Conservation (phyloP, 768 basidiomycete genomes). For the Termitomyces sp. region DNA sequence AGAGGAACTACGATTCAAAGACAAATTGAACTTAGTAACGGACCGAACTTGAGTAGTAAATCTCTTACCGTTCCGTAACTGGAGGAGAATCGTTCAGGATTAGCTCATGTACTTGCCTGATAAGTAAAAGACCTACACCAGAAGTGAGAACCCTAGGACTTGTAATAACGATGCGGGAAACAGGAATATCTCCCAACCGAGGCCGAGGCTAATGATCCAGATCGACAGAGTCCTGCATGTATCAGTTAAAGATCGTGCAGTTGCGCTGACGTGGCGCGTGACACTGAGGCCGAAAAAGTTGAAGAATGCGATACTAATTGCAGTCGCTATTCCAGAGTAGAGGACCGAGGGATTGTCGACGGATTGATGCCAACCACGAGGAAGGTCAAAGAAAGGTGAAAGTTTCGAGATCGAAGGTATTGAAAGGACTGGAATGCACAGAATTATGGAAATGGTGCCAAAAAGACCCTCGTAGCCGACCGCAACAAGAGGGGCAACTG, state of each 20-base stretch:
- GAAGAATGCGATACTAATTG: slow-evolving; percentile 73
- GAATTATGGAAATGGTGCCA: slow-evolving; percentile 72
- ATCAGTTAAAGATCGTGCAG: slow-evolving; percentile 85
- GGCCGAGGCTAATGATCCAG: slow-evolving; percentile 83
- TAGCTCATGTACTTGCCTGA: not conserved
- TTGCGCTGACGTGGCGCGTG: slow-evolving; percentile 87
- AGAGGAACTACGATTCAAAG: slow-evolving; percentile 58
- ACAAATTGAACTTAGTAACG: not conserved
- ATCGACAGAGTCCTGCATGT: slow-evolving; percentile 94
- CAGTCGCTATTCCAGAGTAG: slow-evolving; percentile 63
- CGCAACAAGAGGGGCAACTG: slow-evolving; percentile 83
- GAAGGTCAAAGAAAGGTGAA: slow-evolving; percentile 79
- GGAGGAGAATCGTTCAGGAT: slow-evolving; percentile 5
- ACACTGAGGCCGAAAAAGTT: slow-evolving; percentile 90
- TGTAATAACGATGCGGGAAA: slow-evolving; percentile 81
- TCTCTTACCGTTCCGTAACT: slow-evolving; percentile 80
- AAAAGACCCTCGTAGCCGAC: slow-evolving; percentile 95
- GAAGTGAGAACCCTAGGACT: slow-evolving; percentile 74
- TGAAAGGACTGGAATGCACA: slow-evolving; percentile 77
- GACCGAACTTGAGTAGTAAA: not conserved
- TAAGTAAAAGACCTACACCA: slow-evolving; percentile 60
- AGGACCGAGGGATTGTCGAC: slow-evolving; percentile 68
- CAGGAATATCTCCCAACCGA: slow-evolving; percentile 87
- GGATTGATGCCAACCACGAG: slow-evolving; percentile 87
- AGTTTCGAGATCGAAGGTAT: slow-evolving; percentile 59